Conservation (phyloP, 805 yeast species). For the Saccharomycopsis malanga region DNA sequence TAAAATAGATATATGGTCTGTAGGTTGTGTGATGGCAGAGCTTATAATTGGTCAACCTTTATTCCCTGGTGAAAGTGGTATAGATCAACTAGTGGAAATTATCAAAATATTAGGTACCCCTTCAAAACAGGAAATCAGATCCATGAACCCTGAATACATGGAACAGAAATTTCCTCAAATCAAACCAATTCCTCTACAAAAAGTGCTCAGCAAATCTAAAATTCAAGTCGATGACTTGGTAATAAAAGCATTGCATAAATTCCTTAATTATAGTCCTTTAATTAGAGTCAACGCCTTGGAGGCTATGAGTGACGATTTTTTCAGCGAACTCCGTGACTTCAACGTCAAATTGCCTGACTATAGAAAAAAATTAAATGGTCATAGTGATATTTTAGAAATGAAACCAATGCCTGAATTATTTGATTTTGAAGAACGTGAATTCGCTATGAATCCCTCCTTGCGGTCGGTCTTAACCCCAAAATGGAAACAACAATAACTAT, state of each 20-base stretch:
- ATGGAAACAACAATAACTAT: slow-evolving; percentile 3
- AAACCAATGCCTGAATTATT: slow-evolving; percentile 36
- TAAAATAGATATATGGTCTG: slow-evolving; percentile 95
- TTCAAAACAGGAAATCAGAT: slow-evolving; percentile 78
- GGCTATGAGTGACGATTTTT: slow-evolving; percentile 46
- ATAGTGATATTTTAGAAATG: slow-evolving; percentile 12
- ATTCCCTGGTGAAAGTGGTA: slow-evolving; percentile 97
- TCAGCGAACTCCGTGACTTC: slow-evolving; percentile 43
- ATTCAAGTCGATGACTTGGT: slow-evolving; percentile 28
- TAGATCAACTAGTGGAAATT: slow-evolving; percentile 94
- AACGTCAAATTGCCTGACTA: slow-evolving; percentile 18
- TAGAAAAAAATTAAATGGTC: slow-evolving; percentile 9
- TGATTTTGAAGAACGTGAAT: slow-evolving; percentile 41
- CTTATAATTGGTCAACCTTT: slow-evolving; percentile 90
- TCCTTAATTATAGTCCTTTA: slow-evolving; percentile 63
- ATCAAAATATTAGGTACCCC: slow-evolving; percentile 96
- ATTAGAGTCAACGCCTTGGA: slow-evolving; percentile 55
- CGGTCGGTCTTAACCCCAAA: slow-evolving; percentile 33
- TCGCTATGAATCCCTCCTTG: slow-evolving; percentile 32
- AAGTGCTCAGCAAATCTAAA: slow-evolving; percentile 46
- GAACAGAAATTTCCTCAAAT: slow-evolving; percentile 93
- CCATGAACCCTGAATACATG: slow-evolving; percentile 96
- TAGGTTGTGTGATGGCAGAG: slow-evolving; percentile 98
- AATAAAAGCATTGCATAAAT: slow-evolving; percentile 46
- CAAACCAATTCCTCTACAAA: slow-evolving; percentile 55